Evolutionary conservation across 306 rosid species (phyloP).

Genomic region (Lathyrus aphaca): DNA sequence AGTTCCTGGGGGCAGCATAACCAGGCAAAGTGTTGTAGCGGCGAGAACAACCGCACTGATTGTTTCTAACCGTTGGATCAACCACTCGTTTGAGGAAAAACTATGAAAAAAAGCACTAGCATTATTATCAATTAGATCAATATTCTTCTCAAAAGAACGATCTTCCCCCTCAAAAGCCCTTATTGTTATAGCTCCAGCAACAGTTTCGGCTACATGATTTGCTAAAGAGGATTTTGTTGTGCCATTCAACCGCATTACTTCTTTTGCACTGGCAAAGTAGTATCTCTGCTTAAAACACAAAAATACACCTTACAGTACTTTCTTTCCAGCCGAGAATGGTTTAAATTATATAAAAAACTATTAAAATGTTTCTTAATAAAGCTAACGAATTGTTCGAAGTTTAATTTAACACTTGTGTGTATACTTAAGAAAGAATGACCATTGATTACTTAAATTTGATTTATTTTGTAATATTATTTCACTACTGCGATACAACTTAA

Average conservation of each 20-base stretch:
- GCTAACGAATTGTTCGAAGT: not conserved
- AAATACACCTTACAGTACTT: not conserved
- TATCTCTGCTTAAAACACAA: slow-evolving; percentile 48
- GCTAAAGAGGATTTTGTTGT: slow-evolving; percentile 68
- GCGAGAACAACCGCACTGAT: slow-evolving; percentile 59
- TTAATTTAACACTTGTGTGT: not conserved
- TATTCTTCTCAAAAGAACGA: slow-evolving; percentile 55
- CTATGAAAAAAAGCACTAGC: slow-evolving; percentile 65
- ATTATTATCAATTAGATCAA: slow-evolving; percentile 61
- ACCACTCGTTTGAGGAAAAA: slow-evolving; percentile 70
- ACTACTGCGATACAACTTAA: not conserved
- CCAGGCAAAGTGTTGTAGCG: slow-evolving; percentile 61
- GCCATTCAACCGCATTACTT: slow-evolving; percentile 51
- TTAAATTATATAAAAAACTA: no score
- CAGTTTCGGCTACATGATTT: slow-evolving; percentile 68
- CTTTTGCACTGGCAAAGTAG: slow-evolving; percentile 48
- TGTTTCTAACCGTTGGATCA: slow-evolving; percentile 63
- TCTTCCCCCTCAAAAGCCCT: slow-evolving; percentile 71
- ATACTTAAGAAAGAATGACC: not conserved
- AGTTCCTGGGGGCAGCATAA: slow-evolving; percentile 68
- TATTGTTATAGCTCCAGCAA: slow-evolving; percentile 72
- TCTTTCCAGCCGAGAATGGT: not conserved
- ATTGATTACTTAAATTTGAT: no score
- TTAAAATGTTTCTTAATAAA: not conserved
- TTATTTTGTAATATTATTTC: not conserved